Base-by-base conservation (phyloP, 805 yeast genomes). In the Spathaspora hagerdaliae region DNA sequence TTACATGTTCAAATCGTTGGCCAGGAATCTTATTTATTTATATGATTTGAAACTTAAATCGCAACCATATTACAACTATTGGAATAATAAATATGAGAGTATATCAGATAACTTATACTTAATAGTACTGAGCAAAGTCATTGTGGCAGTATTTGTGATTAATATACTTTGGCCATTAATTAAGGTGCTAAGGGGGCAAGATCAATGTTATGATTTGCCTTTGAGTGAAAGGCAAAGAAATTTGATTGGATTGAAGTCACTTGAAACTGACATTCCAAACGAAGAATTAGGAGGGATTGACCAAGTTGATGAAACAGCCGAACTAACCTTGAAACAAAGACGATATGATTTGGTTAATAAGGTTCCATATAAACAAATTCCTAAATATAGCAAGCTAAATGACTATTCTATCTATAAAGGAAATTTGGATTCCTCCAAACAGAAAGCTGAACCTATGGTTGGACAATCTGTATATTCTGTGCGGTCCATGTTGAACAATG, bases 161-260 rank as follows among this genome's bases (percentile, higher is more conserved):
- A 47, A 41, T 27, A 51, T 46, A 6, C 31, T 45, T 8, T 5
- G 46, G 8, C 58, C 71, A 19, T 27, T 60, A 3, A 48, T 64
- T 35, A 59, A 55, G 38, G 51, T 75, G 12, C 24, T 66, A 7
- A 68, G 64, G 49, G 72, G 76, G 1, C 71, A 66, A 47, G 82
- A 78, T 51, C 74, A 73, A 52, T 78, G 82, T 51, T 52, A 64
- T 32, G 83, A 78, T 54, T 61, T 78, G 46, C 81, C 81, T 2
- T 65, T 78, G 48, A 72, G 64, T 8, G 65, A 63, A 39, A 63
- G 61, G 24, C 83, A 78, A 56, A 58, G 82, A 39, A 58, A 60
- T 35, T 56, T 78, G 12, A 59, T 78, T 34, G 82, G 82, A 1
- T 63, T 78, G 27, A 48, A 51, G 37, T 44, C 43, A 5, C 32